Evolutionary conservation across 2,329 filamentous ascomycete genomes (phyloP).

Genomic region (Neofusicoccum laricinum): DNA sequence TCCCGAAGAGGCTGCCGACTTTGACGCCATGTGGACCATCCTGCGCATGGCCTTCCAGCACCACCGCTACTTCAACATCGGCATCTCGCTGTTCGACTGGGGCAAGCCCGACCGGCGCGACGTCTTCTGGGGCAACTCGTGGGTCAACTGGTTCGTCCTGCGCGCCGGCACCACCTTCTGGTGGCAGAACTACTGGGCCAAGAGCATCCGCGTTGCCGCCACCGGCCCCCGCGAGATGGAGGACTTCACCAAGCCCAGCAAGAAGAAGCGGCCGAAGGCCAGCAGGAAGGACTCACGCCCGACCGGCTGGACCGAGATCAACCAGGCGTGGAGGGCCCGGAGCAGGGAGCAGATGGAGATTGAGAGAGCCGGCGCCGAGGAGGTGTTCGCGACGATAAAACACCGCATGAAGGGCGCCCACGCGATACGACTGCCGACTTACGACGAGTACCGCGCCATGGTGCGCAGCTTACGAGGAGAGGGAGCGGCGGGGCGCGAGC

Average conservation of each 20-base stretch:
- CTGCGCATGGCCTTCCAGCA: conserved; percentile 27
- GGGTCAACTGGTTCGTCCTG: conserved; percentile 33
- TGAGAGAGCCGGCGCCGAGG: conserved; percentile 11
- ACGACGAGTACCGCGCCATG: conserved; percentile 15
- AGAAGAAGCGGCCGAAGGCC: neutral
- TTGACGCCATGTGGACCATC: conserved; percentile 31
- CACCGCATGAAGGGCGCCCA: conserved; percentile 10
- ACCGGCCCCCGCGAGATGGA: neutral
- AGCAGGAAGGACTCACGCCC: neutral
- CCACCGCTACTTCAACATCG: conserved; percentile 26
- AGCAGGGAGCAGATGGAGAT: conserved; percentile 13
- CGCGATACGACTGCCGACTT: neutral
- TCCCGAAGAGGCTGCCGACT: conserved; percentile 25
- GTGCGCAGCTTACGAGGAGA: conserved; percentile 14
- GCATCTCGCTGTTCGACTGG: conserved; percentile 26
- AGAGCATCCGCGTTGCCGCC: neutral
- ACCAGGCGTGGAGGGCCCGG: neutral
- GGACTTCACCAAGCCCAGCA: neutral
- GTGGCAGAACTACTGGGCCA: conserved; percentile 31
- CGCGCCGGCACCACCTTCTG: conserved; percentile 30
- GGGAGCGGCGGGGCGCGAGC: neutral
- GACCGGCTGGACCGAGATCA: conserved; percentile 12
- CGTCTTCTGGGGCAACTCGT: conserved; percentile 25
- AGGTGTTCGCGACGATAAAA: conserved; percentile 12
- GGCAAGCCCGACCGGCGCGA: conserved; percentile 15